phyloP scores from a whole-genome alignment of 805 yeast species.

The Cyberlindnera xishuangbannaensis region DNA sequence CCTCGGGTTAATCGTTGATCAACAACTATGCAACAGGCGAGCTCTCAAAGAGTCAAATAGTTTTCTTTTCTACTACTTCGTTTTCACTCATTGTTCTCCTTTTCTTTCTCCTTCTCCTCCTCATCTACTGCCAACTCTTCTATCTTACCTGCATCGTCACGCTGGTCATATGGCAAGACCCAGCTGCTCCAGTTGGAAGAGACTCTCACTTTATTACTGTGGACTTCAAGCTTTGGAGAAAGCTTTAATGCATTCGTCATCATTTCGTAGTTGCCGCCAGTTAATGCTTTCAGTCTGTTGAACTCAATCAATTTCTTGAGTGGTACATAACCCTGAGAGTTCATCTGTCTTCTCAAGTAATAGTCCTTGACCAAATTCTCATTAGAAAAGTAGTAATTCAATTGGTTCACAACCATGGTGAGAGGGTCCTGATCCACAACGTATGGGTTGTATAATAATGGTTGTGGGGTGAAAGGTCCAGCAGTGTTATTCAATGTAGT shows the following conservation, averaged over 20 bases:
- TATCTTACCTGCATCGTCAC: conserved; percentile 41
- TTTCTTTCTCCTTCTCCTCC: too few species aligned
- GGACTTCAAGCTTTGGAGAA: conserved; percentile 26
- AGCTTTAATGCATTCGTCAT: conserved; percentile 14
- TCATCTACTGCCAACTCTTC: too few species aligned
- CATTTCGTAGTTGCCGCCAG: conserved; percentile 47
- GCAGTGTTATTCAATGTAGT: conserved; percentile 4
- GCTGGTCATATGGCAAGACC: conserved; percentile 52
- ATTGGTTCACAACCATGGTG: conserved; percentile 43
- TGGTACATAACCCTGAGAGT: conserved; percentile 66
- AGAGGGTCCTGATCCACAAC: conserved; percentile 15
- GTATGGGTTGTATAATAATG: conserved; percentile 10
- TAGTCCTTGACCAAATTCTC: conserved; percentile 84
- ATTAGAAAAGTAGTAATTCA: conserved; percentile 84
- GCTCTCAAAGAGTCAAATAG: too few species aligned
- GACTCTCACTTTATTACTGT: conserved; percentile 49
- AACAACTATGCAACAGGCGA: too few species aligned
- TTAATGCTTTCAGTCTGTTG: conserved; percentile 63
- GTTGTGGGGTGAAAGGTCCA: conserved; percentile 5
- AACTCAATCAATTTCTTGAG: conserved; percentile 58
- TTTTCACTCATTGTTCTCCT: too few species aligned
- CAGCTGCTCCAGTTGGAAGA: conserved; percentile 54
- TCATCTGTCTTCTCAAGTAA: conserved; percentile 77
- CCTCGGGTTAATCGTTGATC: too few species aligned
- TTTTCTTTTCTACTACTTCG: too few species aligned